phyloP scores from a whole-genome alignment of 345 rosid species.

The Sonneratia caseolaris region DNA sequence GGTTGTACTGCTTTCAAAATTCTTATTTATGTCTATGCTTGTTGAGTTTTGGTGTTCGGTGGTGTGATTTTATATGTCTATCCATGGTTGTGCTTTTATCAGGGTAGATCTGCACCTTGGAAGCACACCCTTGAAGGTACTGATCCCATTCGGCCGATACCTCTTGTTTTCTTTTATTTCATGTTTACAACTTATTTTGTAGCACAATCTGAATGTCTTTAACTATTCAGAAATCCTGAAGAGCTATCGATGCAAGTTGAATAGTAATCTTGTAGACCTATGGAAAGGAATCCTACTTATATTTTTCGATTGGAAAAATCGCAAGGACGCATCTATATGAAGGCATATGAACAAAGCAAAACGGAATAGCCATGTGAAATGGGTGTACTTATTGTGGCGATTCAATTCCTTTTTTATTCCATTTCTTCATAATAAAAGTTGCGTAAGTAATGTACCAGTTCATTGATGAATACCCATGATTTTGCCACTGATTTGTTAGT shows the following conservation, averaged over 20 bases:
- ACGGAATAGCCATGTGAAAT: too few relatives aligned
- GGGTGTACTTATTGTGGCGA: background rate
- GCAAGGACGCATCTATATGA: background rate
- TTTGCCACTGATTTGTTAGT: too few relatives aligned
- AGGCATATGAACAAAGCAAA: background rate
- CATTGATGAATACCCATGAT: too few relatives aligned
- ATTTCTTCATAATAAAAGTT: background rate
- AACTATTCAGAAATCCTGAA: background rate
- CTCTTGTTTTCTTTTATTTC: background rate
- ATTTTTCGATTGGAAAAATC: background rate
- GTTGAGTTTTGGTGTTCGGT: background rate
- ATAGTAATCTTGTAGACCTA: background rate
- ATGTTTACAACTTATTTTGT: background rate
- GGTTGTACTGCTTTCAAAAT: constrained; percentile 21
- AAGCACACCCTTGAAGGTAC: constrained; percentile 87
- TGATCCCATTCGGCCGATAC: background rate
- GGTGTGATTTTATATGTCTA: background rate
- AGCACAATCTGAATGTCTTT: background rate
- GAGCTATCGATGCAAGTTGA: background rate
- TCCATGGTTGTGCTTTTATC: constrained; percentile 11
- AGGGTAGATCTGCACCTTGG: constrained; percentile 96
- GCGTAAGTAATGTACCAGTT: background rate
- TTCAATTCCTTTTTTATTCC: background rate
- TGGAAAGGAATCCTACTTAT: background rate
- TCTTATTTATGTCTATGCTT: background rate